Percentiles rank a stretch among this genome's conserved stretches.
phyloP scores from a whole-genome alignment of 2,329 filamentous ascomycete species.

The Claviceps quebecensis region DNA sequence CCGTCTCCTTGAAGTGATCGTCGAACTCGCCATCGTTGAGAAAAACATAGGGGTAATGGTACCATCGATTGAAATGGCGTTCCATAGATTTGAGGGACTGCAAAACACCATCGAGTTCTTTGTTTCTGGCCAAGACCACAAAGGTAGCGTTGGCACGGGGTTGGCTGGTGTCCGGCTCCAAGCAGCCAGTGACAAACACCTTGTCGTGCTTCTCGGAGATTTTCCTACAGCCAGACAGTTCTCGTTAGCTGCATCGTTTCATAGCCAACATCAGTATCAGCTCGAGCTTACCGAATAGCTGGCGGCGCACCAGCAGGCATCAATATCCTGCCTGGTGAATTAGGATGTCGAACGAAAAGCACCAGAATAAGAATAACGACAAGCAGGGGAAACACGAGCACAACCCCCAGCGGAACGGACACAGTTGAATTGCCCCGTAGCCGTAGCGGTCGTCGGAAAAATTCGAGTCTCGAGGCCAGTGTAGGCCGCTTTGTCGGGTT shows the following conservation, averaged over 20 bases:
- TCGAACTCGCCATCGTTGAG: conserved; percentile 97
- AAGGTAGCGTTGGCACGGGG: conserved; percentile 89
- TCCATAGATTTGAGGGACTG: conserved; percentile 97
- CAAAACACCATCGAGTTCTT: conserved; percentile 89
- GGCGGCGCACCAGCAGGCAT: conserved; percentile 82
- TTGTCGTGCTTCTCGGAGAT: conserved; percentile 97
- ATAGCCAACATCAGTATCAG: not conserved
- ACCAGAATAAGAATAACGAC: conserved; percentile 83
- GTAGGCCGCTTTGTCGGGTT: conserved; percentile 23
- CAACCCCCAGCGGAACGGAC: conserved; percentile 82
- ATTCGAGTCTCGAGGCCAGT: conserved; percentile 47
- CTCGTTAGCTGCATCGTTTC: not conserved
- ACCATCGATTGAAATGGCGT: conserved; percentile 98
- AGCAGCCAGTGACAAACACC: conserved; percentile 84
- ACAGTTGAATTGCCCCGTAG: conserved; percentile 84
- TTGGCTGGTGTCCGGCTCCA: conserved; percentile 61
- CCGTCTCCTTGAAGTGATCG: conserved; percentile 75
- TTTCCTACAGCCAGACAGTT: conserved; percentile 44
- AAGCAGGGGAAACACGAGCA: conserved; percentile 82
- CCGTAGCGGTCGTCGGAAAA: conserved; percentile 75
- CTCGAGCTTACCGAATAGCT: conserved; percentile 56
- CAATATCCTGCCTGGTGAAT: conserved; percentile 65
- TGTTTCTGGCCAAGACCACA: conserved; percentile 88
- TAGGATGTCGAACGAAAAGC: conserved; percentile 78
- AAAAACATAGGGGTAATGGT: conserved; percentile 96